Base-by-base conservation (phyloP, 2,329 filamentous ascomycete genomes). In the Ophiosphaerella korrae region DNA sequence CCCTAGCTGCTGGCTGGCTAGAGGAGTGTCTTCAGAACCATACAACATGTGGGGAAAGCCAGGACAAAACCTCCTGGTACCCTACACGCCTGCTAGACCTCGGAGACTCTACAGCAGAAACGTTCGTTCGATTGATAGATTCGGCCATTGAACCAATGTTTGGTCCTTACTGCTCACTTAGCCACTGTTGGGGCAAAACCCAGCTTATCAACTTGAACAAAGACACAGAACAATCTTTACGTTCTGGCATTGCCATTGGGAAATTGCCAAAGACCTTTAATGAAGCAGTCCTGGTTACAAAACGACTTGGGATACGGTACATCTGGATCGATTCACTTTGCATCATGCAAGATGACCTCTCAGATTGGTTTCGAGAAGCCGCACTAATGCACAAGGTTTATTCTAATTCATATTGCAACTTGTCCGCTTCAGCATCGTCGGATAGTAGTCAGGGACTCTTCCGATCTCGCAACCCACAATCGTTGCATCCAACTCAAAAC, bases 201-300 rank as follows among this genome's bases (percentile, higher is more conserved):
- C 36, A 18, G 9, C 3, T 18, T 6, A 38, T 38, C 18, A 13
- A 38, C 13, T 7, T 29, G 6, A 29, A 11, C 11, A 7, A 29
- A 29, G 26, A 29, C 11, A 29, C 26, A 2, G 26, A 8, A 29
- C 26, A 29, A 11, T 11, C 7, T 29, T 29, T 29, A 11, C 26
- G 5, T 11, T 29, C 5, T 29, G 26, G 26, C 5, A 6, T 29
- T 29, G 26, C 26, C 11, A 7, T 29, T 29, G 26, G 11, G 6
- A 7, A 29, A 29, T 29, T 62, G 14, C 50, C 61, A 7, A 51
- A 38, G 40, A 53, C 55, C 4, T 63, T 64, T n/a, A 31, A 29
- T 13, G 64, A 67, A 11, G 60, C 62, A 3, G 46, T 67, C 3
- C 12, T 29, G 3, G 48, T 60, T 1, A 46, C 53, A 1, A 42